phyloP scores from a whole-genome alignment of 441 rosid species.

The Theobroma grandiflorum region DNA sequence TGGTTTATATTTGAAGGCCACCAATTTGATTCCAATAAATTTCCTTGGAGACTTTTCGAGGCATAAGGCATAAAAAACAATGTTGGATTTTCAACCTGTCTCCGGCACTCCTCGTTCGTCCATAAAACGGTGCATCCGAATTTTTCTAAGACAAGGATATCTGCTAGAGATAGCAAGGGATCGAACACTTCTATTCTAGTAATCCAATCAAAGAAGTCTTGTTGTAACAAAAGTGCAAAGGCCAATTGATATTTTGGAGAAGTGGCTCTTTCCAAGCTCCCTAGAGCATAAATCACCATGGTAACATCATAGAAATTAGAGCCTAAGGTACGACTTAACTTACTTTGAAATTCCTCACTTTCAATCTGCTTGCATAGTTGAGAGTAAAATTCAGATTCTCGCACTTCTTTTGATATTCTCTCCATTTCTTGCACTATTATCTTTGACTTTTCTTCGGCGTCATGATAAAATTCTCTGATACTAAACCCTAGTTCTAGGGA shows the following conservation, averaged over 20 bases:
- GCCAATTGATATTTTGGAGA: background rate
- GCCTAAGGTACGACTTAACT: background rate
- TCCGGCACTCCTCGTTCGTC: background rate
- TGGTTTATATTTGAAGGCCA: background rate
- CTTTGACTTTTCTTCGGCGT: background rate
- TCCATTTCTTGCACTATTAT: background rate
- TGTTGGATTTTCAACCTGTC: background rate
- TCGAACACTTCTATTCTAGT: background rate
- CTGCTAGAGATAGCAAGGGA: background rate
- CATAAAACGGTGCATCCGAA: background rate
- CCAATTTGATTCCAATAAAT: background rate
- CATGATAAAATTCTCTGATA: background rate
- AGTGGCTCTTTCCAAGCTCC: background rate
- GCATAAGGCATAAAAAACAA: background rate
- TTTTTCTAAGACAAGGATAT: background rate
- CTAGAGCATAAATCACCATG: background rate
- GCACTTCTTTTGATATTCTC: background rate
- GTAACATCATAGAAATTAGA: background rate
- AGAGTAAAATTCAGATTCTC: background rate
- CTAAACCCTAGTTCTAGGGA: no score
- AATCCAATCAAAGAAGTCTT: background rate
- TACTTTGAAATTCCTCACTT: background rate
- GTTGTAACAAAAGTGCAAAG: background rate
- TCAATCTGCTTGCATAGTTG: background rate
- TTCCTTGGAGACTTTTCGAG: fast-evolving